These are phyloP conservation scores for Echinochloa phyllopogon DNA, from an alignment of 176 grass and related monocot species.

Conservation along the genomic window DNA sequence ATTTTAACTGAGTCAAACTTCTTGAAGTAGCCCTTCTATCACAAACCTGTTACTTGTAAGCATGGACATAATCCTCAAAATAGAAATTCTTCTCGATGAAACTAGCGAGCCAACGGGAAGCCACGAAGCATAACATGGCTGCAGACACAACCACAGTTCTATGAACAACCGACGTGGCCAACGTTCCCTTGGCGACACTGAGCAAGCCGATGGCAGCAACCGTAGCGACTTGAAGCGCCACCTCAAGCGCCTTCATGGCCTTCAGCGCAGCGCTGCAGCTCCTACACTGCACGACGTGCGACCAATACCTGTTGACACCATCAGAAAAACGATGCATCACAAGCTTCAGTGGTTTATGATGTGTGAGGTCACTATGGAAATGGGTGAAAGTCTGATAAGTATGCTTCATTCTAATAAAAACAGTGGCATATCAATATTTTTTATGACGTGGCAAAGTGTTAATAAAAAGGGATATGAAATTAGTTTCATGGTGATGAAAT, in stretches of 20 bases:
- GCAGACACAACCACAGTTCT: constrained; percentile 36
- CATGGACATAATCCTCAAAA: constrained; percentile 81
- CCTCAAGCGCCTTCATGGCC: constrained; percentile 52
- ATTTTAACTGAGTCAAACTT: too few species aligned
- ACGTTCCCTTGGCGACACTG: constrained; percentile 46
- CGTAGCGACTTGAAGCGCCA: constrained; percentile 57
- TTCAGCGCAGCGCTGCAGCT: constrained; percentile 72
- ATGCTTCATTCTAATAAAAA: too few species aligned
- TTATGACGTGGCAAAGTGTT: too few species aligned
- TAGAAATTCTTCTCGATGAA: constrained; percentile 90
- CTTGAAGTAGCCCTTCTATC: too few species aligned
- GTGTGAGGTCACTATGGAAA: background rate
- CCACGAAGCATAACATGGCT: constrained; percentile 63
- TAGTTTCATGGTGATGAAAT: too few species aligned
- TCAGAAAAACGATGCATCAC: background rate
- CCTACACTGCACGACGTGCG: constrained; percentile 77
- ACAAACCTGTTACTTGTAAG: constrained; percentile 61
- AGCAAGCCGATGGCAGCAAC: constrained; percentile 56
- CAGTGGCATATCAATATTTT: too few species aligned
- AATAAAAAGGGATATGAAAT: too few species aligned
- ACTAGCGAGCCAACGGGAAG: constrained; percentile 63
- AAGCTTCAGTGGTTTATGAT: background rate
- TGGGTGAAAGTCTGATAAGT: too few species aligned
- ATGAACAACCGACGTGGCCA: constrained; percentile 30
- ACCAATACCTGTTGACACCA: constrained; percentile 66